Base-by-base conservation (phyloP, 1,139 yeast species). In the Yamadazyma oceani region DNA sequence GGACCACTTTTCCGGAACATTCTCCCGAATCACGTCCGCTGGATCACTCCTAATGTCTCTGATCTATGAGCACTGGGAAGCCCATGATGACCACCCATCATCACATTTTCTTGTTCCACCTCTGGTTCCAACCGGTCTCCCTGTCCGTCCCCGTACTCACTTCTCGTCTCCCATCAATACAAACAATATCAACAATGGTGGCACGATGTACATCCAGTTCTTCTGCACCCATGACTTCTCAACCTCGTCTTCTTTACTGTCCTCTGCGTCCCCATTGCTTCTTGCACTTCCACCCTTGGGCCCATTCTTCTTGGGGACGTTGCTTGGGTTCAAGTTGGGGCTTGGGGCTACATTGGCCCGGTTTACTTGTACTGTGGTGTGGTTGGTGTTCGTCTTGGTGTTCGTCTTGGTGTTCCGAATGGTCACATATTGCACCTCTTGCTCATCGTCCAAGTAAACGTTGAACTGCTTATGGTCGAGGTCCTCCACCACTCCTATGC, bases 161-260 rank as follows among this genome's bases (percentile, higher is more conserved):
- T 37, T 56, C 17, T 54, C 61, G 17, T 58, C 64, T 9, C 60
- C 64, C 23, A 55, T 39, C 29, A 62, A 38, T 38, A 63, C 46
- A 43, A 65, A 44, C 23, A 73, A 38, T 12, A 73, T 41, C 13
- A 73, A 35, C 33, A 73, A 53, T 13, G 78, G 76, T 10, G 69
- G 65, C 2, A 67, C 72, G 17, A 71, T 44, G 50, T 73, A 75
- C 61, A 73, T 60, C 82, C 82, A 77, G 52, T 78, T 68, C 55
- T 69, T 69, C 48, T 75, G 80, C 17, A 77, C 58, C 62, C 74
- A 77, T 2, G 79, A 69, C 37, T 75, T 63, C 17, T 53, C 66
- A 2, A 51, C 55, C 23, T 54, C 68, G 6, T 54, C 57, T 30
- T 53, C 57, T 13, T 48, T 58, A 41, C 56, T 56, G 42, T 57